phyloP scores from a whole-genome alignment of 2,329 filamentous ascomycete species.

The Pyrenochaeta sp. region DNA sequence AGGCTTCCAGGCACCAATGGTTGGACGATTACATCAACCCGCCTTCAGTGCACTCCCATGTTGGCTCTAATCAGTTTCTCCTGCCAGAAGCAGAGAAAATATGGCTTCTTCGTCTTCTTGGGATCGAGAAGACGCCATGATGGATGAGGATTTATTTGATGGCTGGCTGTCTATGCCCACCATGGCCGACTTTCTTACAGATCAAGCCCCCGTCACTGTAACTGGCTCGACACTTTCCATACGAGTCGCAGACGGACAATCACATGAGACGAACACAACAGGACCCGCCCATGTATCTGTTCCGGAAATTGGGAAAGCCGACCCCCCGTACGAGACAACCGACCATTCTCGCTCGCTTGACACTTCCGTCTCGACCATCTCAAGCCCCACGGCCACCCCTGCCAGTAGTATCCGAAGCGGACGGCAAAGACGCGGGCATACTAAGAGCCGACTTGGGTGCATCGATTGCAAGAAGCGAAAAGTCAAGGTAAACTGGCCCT shows the following conservation, averaged over 20 bases:
- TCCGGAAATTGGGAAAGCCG: background rate
- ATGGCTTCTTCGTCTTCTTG: background rate
- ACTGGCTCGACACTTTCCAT: conserved; percentile 1
- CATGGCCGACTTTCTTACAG: conserved; percentile 9
- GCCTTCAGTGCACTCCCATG: no score
- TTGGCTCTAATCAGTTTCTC: no score
- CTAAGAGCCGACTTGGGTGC: conserved; percentile 73
- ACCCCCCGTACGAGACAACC: conserved; percentile 5
- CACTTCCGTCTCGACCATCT: no score
- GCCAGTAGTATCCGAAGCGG: background rate
- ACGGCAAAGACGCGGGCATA: conserved; percentile 56
- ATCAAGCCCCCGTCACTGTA: background rate
- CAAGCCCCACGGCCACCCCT: background rate
- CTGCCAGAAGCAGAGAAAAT: no score
- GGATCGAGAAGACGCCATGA: background rate
- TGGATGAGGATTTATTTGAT: conserved; percentile 24
- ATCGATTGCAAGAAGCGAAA: conserved; percentile 71
- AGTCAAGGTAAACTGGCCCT: conserved; percentile 64
- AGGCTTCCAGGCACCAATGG: background rate
- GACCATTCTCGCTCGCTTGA: background rate
- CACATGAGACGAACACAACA: background rate
- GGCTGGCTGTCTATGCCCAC: conserved; percentile 22
- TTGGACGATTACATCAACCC: no score
- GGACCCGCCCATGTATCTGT: background rate
- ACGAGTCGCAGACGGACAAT: background rate